Evolutionary conservation across 768 basidiomycete genomes (phyloP), one percentile per base, ranked within the genome.

Genomic region (Cystofilobasidium capitatum): DNA sequence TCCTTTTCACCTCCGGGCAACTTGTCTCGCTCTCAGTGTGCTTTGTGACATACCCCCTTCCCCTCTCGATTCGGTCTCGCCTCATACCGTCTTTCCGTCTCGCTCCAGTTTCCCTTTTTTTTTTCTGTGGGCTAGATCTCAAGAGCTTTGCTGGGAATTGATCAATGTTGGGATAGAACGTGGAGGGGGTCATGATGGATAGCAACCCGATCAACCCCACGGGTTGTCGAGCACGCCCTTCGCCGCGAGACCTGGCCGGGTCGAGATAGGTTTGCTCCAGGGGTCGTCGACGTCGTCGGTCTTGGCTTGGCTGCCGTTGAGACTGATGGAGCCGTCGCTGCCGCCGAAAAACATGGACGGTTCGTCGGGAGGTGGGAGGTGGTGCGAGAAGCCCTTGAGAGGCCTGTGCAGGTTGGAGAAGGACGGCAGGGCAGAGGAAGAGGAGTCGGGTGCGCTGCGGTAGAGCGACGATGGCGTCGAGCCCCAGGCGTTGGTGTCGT

Each of bases 401-500:
- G 51, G 51, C 51, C 33, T 55, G 51, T 55, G 51, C 51, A 55
- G 6, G 29, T 17, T 55, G 2, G 51, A 55, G 51, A 55, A 55
- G 29, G 51, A 55, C 51, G 51, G 51, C 31, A 55, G 51, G 6
- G 51, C 51, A 8, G 51, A 8, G 29, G 51, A 55, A 9, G 51
- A 55, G 3, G 51, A 31, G 3, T 26, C 29, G 12, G 51, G 5
- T 1, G 51, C 51, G 13, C 29, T 55, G 65, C 47, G 35, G 76
- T 76, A 24, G 71, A 70, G 51, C 70, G 71, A 70, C 74, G 65
- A 26, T 54, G 49, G 20, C 70, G 73, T 22, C 77, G 79, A 73
- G 81, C 81, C 54, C 80, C 77, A 22, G 79, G 71, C 13, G 72
- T 72, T 26, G 74, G 73, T 26, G 72, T 72, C 71, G 37, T 69